These are phyloP conservation scores for Chamaecyparis obtusa DNA, from an alignment of 75 land plant species.

Conservation along the genomic window DNA sequence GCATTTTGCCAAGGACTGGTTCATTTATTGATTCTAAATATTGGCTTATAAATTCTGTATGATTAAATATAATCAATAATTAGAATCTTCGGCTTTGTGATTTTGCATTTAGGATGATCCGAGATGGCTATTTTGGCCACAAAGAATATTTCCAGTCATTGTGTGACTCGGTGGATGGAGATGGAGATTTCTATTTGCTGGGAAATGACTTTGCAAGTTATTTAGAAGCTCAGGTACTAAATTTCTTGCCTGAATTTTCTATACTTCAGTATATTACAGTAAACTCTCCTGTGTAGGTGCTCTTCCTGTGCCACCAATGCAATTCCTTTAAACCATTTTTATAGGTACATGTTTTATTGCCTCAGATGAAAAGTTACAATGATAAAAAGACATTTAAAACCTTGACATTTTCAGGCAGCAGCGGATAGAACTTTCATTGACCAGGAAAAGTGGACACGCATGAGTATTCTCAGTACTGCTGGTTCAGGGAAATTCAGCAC, in stretches of 20 bases:
- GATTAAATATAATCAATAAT: background rate
- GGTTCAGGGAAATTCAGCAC: conserved; percentile 78
- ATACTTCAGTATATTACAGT: background rate
- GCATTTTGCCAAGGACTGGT: background rate
- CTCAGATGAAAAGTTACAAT: background rate
- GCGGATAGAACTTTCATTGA: conserved; percentile 73
- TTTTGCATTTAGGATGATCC: conserved; percentile 56
- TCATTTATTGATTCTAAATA: background rate
- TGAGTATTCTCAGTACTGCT: conserved; percentile 79
- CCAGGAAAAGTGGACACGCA: conserved; percentile 60
- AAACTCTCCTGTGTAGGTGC: background rate
- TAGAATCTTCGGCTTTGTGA: background rate
- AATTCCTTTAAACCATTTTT: background rate
- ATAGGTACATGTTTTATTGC: background rate
- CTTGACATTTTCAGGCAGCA: conserved; percentile 43
- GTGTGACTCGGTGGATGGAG: conserved; percentile 61
- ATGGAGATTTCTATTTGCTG: conserved; percentile 59
- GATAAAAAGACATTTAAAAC: background rate
- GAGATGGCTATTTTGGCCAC: conserved; percentile 63
- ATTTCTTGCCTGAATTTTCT: background rate
- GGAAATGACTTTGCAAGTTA: conserved; percentile 69
- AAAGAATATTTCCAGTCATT: conserved; percentile 70
- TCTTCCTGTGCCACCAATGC: background rate
- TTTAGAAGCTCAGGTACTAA: conserved; percentile 69
- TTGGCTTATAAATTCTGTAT: background rate